Conservation (phyloP, 179 eudicot genomes). For the Actinidia polygama region DNA sequence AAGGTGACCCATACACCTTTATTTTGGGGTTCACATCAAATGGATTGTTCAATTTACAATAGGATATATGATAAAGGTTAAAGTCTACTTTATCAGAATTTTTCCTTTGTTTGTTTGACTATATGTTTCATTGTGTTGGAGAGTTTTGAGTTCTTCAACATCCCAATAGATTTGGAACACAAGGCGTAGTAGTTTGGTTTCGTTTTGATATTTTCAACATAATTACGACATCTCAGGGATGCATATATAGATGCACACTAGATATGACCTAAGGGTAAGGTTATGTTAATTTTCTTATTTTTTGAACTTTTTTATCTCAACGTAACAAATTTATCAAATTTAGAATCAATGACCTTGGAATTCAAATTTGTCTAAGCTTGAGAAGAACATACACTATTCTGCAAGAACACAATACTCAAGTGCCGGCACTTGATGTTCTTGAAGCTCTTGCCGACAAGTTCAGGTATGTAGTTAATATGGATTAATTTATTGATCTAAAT, state of each 20-base stretch:
- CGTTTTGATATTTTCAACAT: background rate
- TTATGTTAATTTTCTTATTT: background rate
- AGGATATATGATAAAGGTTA: no score
- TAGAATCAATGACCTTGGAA: no score
- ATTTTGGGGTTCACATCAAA: no score
- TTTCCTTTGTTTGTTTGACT: no score
- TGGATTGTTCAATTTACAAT: no score
- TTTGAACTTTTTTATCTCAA: background rate
- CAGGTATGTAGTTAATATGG: slow-evolving; percentile 45
- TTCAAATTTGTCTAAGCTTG: background rate
- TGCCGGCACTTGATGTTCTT: slow-evolving; percentile 73
- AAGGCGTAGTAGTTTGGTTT: no score
- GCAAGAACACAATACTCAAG: slow-evolving; percentile 53
- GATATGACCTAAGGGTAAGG: background rate
- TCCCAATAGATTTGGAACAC: no score
- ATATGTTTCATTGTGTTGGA: no score
- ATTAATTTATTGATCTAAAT: background rate
- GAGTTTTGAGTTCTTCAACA: no score
- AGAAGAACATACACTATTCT: slow-evolving; percentile 32
- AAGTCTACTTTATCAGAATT: no score
- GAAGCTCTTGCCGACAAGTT: slow-evolving; percentile 74
- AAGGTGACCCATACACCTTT: no score
- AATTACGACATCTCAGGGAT: background rate
- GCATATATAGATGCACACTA: background rate
- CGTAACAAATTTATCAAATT: no score